These are phyloP conservation scores for Lecanicillium sp. DNA, from an alignment of 2,329 filamentous ascomycete species.

Conservation along the genomic window DNA sequence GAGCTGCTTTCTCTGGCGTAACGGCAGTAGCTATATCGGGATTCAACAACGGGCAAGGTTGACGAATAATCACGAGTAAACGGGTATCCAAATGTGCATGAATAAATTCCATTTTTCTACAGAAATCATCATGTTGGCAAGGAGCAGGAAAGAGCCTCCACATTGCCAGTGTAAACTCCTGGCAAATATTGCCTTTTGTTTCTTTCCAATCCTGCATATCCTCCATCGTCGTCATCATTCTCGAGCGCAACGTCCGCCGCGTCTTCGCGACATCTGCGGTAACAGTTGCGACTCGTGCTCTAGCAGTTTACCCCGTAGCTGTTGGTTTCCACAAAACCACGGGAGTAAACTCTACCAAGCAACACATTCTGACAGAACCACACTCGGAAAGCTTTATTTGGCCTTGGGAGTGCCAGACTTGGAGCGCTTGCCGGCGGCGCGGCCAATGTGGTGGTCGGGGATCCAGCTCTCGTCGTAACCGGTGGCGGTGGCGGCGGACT, in stretches of 20 bases:
- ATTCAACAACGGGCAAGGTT: too few species aligned
- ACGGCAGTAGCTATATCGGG: background rate
- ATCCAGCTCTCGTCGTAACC: constrained; percentile 93
- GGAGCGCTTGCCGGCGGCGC: constrained; percentile 61
- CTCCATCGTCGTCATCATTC: background rate
- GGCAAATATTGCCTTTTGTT: background rate
- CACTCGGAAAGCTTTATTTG: constrained; percentile 21
- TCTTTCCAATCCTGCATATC: background rate
- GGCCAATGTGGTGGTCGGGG: constrained; percentile 80
- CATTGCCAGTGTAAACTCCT: too few species aligned
- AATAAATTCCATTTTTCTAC: too few species aligned
- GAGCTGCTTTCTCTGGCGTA: background rate
- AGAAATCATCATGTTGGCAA: too few species aligned
- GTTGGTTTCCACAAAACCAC: background rate
- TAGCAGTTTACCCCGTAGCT: background rate
- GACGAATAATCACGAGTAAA: too few species aligned
- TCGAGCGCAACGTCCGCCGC: too few species aligned
- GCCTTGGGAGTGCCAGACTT: constrained; percentile 47
- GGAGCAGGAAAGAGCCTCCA: too few species aligned
- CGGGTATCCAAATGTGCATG: too few species aligned
- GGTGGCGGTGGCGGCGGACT: constrained; percentile 62
- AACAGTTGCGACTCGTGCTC: background rate
- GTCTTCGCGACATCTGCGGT: background rate
- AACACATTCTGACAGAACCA: background rate
- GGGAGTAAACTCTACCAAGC: background rate